Base-by-base conservation (phyloP, 2,329 filamentous ascomycete species). In the Phyllosticta ampelicida region DNA sequence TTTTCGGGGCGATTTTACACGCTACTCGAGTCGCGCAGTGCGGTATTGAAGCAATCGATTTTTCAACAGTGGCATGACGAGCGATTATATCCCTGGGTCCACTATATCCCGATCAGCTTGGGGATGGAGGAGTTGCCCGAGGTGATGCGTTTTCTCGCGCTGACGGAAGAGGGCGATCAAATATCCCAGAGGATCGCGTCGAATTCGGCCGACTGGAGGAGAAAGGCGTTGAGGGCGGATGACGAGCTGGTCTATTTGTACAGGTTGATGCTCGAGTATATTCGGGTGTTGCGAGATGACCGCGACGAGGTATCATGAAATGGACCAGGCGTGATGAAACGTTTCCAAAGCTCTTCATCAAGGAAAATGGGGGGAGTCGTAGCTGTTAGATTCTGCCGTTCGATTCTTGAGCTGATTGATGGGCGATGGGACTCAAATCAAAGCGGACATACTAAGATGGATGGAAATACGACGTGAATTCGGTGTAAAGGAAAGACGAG, bases 1-100 rank as follows among this genome's bases (percentile, higher is more conserved):
- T 58, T 65, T 51, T 63, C 61, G 21, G 62, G 64, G n/a, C 62
- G 62, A 9, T 67, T 60, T 53, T 63, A 64, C 54, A 53, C 48
- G 10, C 30, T 67, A 5, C 58, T 67, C 11, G 36, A 55, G 21
- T 57, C 59, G 18, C 51, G 57, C 50, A 54, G 53, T 18, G 44
- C 44, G 28, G 36, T 48, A 11, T 62, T 73, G 52, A 73, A 73
- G 60, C 68, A 68, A 50, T 71, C 70, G 1, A 62, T 72, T n/a
- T 66, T 69, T 56, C 61, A 67, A 57, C 70, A 71, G 59, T 73
- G 70, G 70, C 69, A 72, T 60, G 70, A 73, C 52, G 65, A 66
- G 21, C 63, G 70, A 6, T 60, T 72, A 11, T 57, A 70, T 9
- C 66, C 70, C 0, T 73, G 70, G 70, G 62, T 67, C 26, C 70